Base-by-base conservation (phyloP, 192 early-diverging fungal genomes). In the Chytriomyces hyalinus region DNA sequence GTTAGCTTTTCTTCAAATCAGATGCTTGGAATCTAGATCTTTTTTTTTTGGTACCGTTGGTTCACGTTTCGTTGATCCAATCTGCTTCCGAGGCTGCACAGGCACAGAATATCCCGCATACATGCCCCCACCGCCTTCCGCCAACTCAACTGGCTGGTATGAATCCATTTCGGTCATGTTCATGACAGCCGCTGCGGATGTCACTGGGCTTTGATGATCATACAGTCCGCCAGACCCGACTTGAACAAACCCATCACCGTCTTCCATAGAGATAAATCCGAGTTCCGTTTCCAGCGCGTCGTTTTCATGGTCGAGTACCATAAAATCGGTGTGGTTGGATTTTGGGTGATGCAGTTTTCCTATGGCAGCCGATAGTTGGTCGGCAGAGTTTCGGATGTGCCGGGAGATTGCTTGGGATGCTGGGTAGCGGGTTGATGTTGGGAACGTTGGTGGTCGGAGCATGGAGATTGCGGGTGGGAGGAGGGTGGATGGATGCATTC, bases 401-500 rank as follows among this genome's bases (percentile, higher is more conserved):
- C 63, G 13, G 4, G 53, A 60, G 47, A 73, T 11, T 11, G 71
- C 67, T 3, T 70, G 67, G 9, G 76, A 45, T 6, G 28, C 36
- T 9, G 69, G 69, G 28, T 61, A 78, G 8, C 69, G 6, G 48
- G 15, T 36, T 43, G 67, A 71, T 53, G 64, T 71, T n/a, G 65
- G 82, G 76, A 67, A 87, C 6, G 84, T 85, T 13, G 86, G 65
- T 17, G 74, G 61, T 45, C 75, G 69, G 36, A 84, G 80, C 57
- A 81, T 70, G n/a, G 83, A 86, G 26, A 88, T 84, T 50, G 75
- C 59, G 4, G 78, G 76, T 0, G 82, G 79, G 3, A 88, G 78
- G 4, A 61, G 73, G n/a, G 48, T 51, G 20, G 78, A 20, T 20
- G 87, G 87, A n/a, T 84, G 81, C 80, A 88, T 82, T 77, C 77